These are phyloP conservation scores for Fusarium paranaense DNA, from an alignment of 2,329 filamentous ascomycete species.

Conservation along the genomic window DNA sequence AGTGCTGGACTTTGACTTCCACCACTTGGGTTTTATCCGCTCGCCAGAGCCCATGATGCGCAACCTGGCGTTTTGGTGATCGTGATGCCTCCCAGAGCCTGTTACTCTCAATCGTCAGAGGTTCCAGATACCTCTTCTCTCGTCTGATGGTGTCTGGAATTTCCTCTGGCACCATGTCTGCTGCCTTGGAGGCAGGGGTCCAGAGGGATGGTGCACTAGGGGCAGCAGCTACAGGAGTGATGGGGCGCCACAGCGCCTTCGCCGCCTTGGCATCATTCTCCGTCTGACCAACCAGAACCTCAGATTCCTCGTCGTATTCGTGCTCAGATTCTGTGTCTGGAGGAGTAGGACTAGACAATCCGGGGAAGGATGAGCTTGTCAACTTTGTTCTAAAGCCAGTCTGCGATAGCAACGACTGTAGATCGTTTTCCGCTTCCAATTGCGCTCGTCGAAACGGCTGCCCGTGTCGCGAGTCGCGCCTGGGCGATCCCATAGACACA, in stretches of 20 bases:
- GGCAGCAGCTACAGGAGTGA: constrained; percentile 21
- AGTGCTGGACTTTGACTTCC: constrained; percentile 49
- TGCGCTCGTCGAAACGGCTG: constrained; percentile 26
- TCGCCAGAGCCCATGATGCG: constrained; percentile 34
- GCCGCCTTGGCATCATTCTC: constrained; percentile 30
- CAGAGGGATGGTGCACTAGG: constrained; percentile 35
- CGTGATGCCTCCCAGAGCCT: constrained; percentile 35
- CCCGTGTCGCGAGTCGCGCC: constrained; percentile 37
- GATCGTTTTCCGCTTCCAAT: constrained; percentile 27
- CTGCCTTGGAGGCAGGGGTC: constrained; percentile 31
- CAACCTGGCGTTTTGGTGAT: constrained; percentile 5
- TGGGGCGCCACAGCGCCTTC: constrained; percentile 38
- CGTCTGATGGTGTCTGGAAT: constrained; percentile 13
- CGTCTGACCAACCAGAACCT: constrained; percentile 26
- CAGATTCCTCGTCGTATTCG: constrained; percentile 47
- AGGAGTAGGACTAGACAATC: constrained; percentile 56
- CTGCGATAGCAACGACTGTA: constrained; percentile 28
- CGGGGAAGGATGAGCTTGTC: constrained; percentile 28
- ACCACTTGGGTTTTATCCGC: constrained; percentile 22
- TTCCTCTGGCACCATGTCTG: constrained; percentile 17
- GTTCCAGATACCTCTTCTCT: constrained; percentile 22
- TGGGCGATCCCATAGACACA: constrained; percentile 53
- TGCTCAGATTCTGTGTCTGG: constrained; percentile 60
- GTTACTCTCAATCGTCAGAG: constrained; percentile 39
- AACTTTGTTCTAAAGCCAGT: constrained; percentile 24